Evolutionary conservation across 1,284 basidiomycete genomes (phyloP), one percentile per base, ranked within the genome.

Genomic region (Rhodotorula mucilaginosa): DNA sequence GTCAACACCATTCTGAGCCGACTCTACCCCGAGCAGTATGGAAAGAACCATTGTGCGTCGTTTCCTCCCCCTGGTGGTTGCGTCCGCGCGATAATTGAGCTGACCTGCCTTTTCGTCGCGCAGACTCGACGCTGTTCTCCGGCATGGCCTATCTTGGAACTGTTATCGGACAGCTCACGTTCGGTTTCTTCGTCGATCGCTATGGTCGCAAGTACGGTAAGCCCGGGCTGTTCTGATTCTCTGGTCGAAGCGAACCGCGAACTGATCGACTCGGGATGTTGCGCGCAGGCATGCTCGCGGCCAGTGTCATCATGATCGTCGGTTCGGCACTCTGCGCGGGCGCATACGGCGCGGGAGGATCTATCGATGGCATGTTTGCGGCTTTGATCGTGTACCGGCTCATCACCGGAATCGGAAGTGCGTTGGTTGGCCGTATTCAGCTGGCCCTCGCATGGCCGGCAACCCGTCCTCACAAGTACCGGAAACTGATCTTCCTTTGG

Each of bases 311-410:
- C 13, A 75, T 79, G 61, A 77, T 64, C 65, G 87, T 94, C 34
- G 94, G 94, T 81, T 89, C 91, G 19, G 86, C 83, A 26, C 85
- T 97, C 34, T 90, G 90, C 49, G 91, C 93, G 2, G 91, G 90
- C 13, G 93, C 93, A 5, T 86, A 88, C 69, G 93, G 93, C 47
- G 90, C 90, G 2, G 84, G 90, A 76, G 87, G 88, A 26, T 90
- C 88, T 72, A 79, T 89, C 47, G 80, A 82, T 29, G 91, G 91
- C 18, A 83, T 92, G 79, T 84, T 95, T 61, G 84, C 87, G 51
- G 93, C 93, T 85, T 85, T 93, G 26, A 87, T 84, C 64, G 90
- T 89, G 8, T 93, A 90, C 82, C 89, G 92, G 85, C 92, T 93
- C 83, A 81, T 93, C 15, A 84, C 92, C 65, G 92, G 91, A 12